A percentile compares a stretch with the other conserved stretches of the same genome.
phyloP scores from a whole-genome alignment of 106 monocot species.

The Posidonia australis region DNA sequence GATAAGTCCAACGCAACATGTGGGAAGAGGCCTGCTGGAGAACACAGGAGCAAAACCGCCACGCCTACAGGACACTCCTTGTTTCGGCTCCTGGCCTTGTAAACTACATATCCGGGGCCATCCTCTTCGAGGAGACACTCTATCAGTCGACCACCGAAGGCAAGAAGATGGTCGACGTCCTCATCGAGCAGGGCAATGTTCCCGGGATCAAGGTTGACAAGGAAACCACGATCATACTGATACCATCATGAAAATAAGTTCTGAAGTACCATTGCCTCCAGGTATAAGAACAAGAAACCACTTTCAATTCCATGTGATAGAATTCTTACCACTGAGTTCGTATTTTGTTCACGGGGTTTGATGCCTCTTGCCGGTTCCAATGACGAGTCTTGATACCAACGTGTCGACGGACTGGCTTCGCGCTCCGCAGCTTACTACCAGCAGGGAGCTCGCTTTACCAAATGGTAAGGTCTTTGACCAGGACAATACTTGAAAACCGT shows the following conservation, averaged over 20 bases:
- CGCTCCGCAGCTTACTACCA: slow-evolving; percentile 75
- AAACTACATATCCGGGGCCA: slow-evolving; percentile 82
- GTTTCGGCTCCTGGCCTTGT: slow-evolving; percentile 67
- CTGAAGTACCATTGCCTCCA: too few species aligned
- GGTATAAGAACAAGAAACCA: too few species aligned
- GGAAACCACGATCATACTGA: slow-evolving; percentile 47
- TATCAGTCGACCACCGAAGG: slow-evolving; percentile 78
- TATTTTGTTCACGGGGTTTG: slow-evolving; percentile 41
- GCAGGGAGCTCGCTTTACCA: slow-evolving; percentile 84
- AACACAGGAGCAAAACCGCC: slow-evolving; percentile 94
- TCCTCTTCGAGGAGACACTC: slow-evolving; percentile 92
- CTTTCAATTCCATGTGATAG: too few species aligned
- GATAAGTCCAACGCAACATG: slow-evolving; percentile 96
- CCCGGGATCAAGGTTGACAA: slow-evolving; percentile 98
- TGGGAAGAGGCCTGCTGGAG: slow-evolving; percentile 75
- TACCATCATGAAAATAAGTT: too few species aligned
- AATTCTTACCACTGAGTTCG: too few species aligned
- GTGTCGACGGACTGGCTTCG: slow-evolving; percentile 76
- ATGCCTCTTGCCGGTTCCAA: slow-evolving; percentile 85
- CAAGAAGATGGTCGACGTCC: slow-evolving; percentile 91
- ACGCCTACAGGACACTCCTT: slow-evolving; percentile 86
- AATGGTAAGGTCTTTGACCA: slow-evolving; percentile 41
- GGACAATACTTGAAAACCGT: too few species aligned
- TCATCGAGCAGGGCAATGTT: slow-evolving; percentile 53
- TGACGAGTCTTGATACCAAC: slow-evolving; percentile 94